A percentile compares a stretch with the other conserved stretches of the same genome.
These are phyloP conservation scores for Tulasnella sp. DNA, from an alignment of 768 basidiomycete species.

Conservation along the genomic window DNA sequence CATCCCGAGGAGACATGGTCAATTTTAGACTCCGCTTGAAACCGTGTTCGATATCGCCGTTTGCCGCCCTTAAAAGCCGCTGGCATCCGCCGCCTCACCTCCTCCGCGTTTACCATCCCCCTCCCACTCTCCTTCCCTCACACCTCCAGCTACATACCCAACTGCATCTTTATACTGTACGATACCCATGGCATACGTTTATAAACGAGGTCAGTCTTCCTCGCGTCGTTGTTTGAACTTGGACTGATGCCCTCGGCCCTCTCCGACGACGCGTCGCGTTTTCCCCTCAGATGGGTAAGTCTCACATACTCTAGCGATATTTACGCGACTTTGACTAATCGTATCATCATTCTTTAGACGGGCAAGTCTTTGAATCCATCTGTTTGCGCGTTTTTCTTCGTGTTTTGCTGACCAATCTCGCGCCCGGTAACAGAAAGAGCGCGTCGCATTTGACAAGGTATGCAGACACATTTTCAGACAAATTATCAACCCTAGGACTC, in stretches of 20 bases:
- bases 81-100: not conserved
- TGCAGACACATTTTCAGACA: conserved; percentile 16
- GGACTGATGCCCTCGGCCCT: not conserved
- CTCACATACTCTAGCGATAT: conserved; percentile 19
- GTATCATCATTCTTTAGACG: conserved; percentile 2
- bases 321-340: not conserved
- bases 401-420: conserved; percentile 16
- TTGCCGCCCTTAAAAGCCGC: conserved; percentile 1
- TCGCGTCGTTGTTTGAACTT: not conserved
- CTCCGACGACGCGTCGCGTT: conserved; percentile 12
- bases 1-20: not conserved
- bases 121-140: not conserved
- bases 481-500: not conserved
- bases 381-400: not conserved
- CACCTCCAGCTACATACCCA: not conserved
- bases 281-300: conserved; percentile 38
- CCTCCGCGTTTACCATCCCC: not conserved
- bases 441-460: conserved; percentile 89
- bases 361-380: conserved; percentile 13
- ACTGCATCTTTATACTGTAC: not conserved
- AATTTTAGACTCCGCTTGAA: not conserved
- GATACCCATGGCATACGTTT: conserved; percentile 19
- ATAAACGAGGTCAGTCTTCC: conserved; percentile 16
- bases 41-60: not conserved
- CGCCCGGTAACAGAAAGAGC: conserved; percentile 66